Base-by-base conservation (phyloP, 1,284 basidiomycete genomes). In the Peniophora sp. region DNA sequence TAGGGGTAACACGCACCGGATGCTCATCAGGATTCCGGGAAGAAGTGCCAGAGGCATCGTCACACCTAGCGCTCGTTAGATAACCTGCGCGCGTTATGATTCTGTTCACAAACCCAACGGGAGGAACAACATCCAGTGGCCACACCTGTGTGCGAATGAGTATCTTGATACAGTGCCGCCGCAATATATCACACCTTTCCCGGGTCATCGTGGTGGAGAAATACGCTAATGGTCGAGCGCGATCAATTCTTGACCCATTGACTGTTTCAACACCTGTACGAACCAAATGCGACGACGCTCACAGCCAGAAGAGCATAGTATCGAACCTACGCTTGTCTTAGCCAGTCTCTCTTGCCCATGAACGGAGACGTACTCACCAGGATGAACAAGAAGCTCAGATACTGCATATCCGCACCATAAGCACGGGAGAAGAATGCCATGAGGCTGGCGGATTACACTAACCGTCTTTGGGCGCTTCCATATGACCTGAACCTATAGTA, bases 381-480 rank as follows among this genome's bases (percentile, higher is more conserved):
- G 39, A 57, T 39, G 47, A 57, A 57, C 32, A 57, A n/a, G 32
- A 47, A 57, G 32, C 27, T 32, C 27, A 32, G 56, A 52, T 22
- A 55, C 56, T 57, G 46, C 1, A 14, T 20, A 23, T 6, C 27
- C 12, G 5, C 12, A 12, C 27, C 27, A 36, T 17, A 5, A 10
- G 12, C 27, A 32, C 27, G 27, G 12, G 27, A 32, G 27, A 32
- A 35, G 36, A 15, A 45, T 6, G 3, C 22, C 6, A 8, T 42
- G 32, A 9, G 8, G 3, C 11, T n/a, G 41, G 14, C 15, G 23
- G 39, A 8, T 24, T 52, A 17, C 36, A 57, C 56, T 50, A n/a
- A 49, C 51, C 3, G 55, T 54, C 42, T 57, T 57, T 47, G 49
- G 56, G 43, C 50, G 54, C 37, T 57, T 57, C 56, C 56, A 57